A percentile compares a stretch with the other conserved stretches of the same genome.
Conservation (phyloP, 2,329 filamentous ascomycete species). For the Epichloe festucae region DNA sequence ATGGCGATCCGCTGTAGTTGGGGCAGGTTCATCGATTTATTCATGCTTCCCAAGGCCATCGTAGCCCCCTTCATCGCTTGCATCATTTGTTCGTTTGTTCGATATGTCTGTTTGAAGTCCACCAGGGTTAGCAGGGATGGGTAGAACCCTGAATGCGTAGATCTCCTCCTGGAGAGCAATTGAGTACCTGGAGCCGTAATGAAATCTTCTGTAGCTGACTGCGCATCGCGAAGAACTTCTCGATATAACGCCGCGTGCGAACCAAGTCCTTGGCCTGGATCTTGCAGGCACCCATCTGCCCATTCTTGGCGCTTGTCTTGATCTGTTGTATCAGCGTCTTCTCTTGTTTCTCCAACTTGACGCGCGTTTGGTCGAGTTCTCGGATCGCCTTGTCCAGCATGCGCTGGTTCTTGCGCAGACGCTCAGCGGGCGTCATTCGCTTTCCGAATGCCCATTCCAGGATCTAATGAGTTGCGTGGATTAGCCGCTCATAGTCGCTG, state of each 20-base stretch:
- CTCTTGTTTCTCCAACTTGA: conserved; percentile 96
- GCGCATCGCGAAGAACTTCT: conserved; percentile 98
- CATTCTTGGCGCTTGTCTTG: conserved; percentile 96
- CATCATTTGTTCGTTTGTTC: conserved; percentile 99
- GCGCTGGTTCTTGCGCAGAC: conserved; percentile 85
- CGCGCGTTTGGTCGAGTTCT: conserved; percentile 85
- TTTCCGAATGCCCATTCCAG: conserved; percentile 99
- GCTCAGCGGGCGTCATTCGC: conserved; percentile 93
- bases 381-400: conserved; percentile 95
- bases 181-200: conserved; percentile 70
- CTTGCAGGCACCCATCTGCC: conserved; percentile 95
- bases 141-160: neutral
- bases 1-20: conserved; percentile 92
- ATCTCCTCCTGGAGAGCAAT: neutral
- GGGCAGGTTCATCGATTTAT: conserved; percentile 92
- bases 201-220: conserved; percentile 96
- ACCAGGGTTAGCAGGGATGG: conserved; percentile 5
- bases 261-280: conserved; percentile 97
- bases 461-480: conserved; percentile 43
- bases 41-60: conserved; percentile 88
- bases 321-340: conserved; percentile 94
- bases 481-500: conserved; percentile 1
- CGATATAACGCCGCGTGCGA: conserved; percentile 81
- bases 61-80: conserved; percentile 98
- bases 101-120: conserved; percentile 55